Evolutionary conservation across 2,329 filamentous ascomycete genomes (phyloP).

Genomic region (Phialophora chinensis): DNA sequence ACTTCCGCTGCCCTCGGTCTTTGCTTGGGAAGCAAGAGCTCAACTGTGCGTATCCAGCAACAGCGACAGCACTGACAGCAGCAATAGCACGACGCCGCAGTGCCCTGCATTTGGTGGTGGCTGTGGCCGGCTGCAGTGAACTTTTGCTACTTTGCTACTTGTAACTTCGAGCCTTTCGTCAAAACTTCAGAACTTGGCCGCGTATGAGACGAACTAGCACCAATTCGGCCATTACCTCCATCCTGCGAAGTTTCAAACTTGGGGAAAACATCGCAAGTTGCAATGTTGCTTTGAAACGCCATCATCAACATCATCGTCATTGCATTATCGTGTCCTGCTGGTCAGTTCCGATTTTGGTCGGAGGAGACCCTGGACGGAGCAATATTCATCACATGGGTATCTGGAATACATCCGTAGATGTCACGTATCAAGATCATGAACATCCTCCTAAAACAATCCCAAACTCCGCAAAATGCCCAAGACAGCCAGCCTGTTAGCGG

Average conservation of each 20-base stretch:
- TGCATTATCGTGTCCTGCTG: neutral
- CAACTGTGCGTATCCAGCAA: neutral
- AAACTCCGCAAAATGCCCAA: neutral
- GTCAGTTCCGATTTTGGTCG: neutral
- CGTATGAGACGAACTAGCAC: neutral
- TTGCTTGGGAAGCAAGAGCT: neutral
- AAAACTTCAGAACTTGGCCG: neutral
- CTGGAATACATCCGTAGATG: conserved; percentile 7
- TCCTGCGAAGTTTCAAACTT: neutral
- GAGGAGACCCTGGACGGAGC: neutral
- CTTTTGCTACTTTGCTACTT: conserved; percentile 3
- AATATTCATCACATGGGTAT: conserved; percentile 7
- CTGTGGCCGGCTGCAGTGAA: conserved; percentile 3
- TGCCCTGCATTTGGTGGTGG: conserved; percentile 1
- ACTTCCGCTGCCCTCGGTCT: neutral
- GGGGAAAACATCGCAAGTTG: conserved; percentile 1
- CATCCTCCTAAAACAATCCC: neutral
- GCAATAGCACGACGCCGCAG: neutral
- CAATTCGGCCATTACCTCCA: neutral
- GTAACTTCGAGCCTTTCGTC: neutral
- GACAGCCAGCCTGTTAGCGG: neutral
- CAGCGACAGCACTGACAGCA: neutral
- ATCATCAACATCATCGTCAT: conserved; percentile 1
- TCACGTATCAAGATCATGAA: neutral
- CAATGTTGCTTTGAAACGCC: conserved; percentile 1